These are phyloP conservation scores for Candida jianshihensis DNA, from an alignment of 805 yeast genomes.

Conservation along the genomic window DNA sequence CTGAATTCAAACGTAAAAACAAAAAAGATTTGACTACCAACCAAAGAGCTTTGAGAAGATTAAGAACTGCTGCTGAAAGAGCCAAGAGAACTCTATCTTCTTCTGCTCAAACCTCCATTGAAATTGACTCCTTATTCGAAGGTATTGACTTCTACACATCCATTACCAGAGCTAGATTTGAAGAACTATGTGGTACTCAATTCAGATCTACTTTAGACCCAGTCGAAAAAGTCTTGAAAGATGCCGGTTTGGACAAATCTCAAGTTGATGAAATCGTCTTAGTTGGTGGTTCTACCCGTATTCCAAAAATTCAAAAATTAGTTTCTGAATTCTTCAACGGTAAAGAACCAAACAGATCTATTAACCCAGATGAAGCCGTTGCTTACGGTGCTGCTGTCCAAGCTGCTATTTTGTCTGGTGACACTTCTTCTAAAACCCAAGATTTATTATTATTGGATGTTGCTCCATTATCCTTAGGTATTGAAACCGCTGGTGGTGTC, in stretches of 20 bases:
- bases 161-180: conserved; percentile 95
- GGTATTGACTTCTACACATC: conserved; percentile 96
- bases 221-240: conserved; percentile 90
- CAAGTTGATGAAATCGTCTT: conserved; percentile 87
- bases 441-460: conserved; percentile 92
- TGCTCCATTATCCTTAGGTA: conserved; percentile 95
- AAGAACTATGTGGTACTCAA: conserved; percentile 89
- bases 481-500: conserved; percentile 99
- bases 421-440: conserved; percentile 92
- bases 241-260: conserved; percentile 85
- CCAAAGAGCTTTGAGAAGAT: conserved; percentile 96
- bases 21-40: conserved; percentile 85
- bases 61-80: conserved; percentile 97
- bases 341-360: conserved; percentile 93
- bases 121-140: conserved; percentile 90
- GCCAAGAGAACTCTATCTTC: conserved; percentile 97
- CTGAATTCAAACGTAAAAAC: conserved; percentile 95
- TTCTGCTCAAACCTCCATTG: conserved; percentile 90
- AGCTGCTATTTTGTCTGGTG: conserved; percentile 95
- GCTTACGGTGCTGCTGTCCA: conserved; percentile 99
- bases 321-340: conserved; percentile 96
- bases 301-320: conserved; percentile 93
- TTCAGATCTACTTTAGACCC: conserved; percentile 94
- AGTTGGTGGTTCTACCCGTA: conserved; percentile 98
- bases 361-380: conserved; percentile 98